A percentile compares a stretch with the other conserved stretches of the same genome.
Conservation (phyloP, 2,329 filamentous ascomycete genomes). For the Colletotrichum gigasporum region DNA sequence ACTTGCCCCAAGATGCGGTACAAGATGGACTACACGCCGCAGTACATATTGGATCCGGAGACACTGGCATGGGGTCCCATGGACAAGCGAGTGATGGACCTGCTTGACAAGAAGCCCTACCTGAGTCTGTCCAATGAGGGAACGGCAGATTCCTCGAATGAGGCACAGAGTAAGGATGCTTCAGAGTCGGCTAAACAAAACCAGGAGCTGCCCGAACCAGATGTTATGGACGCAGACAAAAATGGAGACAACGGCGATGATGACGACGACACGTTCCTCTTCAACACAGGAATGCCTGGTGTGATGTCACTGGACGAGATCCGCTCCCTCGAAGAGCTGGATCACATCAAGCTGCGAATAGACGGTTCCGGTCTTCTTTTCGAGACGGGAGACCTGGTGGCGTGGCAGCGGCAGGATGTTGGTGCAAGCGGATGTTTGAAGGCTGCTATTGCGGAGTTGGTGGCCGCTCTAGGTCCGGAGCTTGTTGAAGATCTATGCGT, state of each 20-base stretch:
- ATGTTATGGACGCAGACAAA: slow-evolving; percentile 2
- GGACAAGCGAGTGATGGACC: slow-evolving; percentile 57
- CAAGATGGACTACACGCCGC: slow-evolving; percentile 81
- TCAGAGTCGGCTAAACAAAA: not conserved
- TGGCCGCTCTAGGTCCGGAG: slow-evolving; percentile 71
- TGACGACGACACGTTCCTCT: slow-evolving; percentile 51
- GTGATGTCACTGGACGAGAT: slow-evolving; percentile 66
- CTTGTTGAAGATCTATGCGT: slow-evolving; percentile 66
- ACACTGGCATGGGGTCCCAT: slow-evolving; percentile 70
- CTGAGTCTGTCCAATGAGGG: slow-evolving; percentile 53
- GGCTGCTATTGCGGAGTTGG: slow-evolving; percentile 72
- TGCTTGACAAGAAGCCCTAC: slow-evolving; percentile 66
- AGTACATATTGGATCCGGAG: slow-evolving; percentile 77
- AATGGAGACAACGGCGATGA: slow-evolving; percentile 28
- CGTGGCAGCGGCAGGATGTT: slow-evolving; percentile 66
- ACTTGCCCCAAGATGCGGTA: slow-evolving; percentile 85
- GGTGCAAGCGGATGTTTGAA: slow-evolving; percentile 59
- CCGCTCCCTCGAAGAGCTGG: slow-evolving; percentile 64
- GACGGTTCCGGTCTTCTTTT: slow-evolving; percentile 48
- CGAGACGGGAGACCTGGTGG: slow-evolving; percentile 60
- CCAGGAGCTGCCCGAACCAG: slow-evolving; percentile 2
- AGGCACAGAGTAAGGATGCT: slow-evolving; percentile 33
- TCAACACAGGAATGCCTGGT: slow-evolving; percentile 73
- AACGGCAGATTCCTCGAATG: slow-evolving; percentile 34
- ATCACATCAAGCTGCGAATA: slow-evolving; percentile 65